Evolutionary conservation across 1,284 basidiomycete species (phyloP), one percentile per base, ranked within the genome.

Genomic region (Rhodotorula sp.): DNA sequence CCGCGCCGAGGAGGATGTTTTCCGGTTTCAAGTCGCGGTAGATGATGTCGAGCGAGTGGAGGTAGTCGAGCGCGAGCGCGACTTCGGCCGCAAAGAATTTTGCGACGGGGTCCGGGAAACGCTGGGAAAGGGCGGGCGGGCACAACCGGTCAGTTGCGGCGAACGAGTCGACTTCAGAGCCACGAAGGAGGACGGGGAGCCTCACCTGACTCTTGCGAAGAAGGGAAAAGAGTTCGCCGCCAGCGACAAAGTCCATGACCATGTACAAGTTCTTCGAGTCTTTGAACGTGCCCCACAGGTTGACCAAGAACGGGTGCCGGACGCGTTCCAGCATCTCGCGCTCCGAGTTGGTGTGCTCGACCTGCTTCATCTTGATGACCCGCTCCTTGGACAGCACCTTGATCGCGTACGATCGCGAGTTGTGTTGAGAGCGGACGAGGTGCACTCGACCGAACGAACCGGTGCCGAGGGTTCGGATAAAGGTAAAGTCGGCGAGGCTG

Each of bases 171-270:
- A 12, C 12, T 5, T 23, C 50, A 34, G 34, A 34, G 34, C 34
- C 34, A 34, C 34, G 34, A 34, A 34, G 34, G 34, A 34, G 34
- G 34, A 34, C 34, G 34, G 26, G 50, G n/a, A 18, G 34, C 83
- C 87, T 76, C 64, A 93, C 93, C 81, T 91, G 92, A 62, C 91
- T 93, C 83, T 93, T 87, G 71, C 94, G 86, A 70, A 97, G 82
- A 58, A 97, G 86, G 60, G 91, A 92, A 80, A 99, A 99, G 12
- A 99, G 85, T 82, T 99, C 95, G 26, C 95, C 95, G 28, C 95
- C 95, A 0, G 94, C 93, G 6, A 99, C 95, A 80, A 97, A 99
- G 83, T 99, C 97, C 95, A 99, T 98, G 69, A 99, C 95, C 94
- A 99, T 97, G 85, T 97, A 99, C 19, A 99, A 84, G 80, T 97